A percentile compares a stretch with the other conserved stretches of the same genome.
phyloP scores from a whole-genome alignment of 2,329 filamentous ascomycete genomes.

The Nemania sp. region DNA sequence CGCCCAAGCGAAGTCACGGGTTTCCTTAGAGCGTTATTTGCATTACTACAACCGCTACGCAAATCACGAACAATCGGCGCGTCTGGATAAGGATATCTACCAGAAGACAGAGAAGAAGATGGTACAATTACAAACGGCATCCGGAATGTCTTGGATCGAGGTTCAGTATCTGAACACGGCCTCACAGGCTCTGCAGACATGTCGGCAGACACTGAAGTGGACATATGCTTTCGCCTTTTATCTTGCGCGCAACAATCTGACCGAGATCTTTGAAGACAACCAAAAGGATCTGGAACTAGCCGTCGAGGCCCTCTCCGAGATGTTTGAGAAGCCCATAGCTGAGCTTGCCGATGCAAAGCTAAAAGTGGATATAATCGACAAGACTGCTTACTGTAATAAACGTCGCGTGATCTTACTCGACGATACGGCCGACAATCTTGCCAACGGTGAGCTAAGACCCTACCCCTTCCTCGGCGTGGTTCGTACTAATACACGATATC shows the following conservation, averaged over 20 bases:
- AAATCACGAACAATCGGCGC: conserved; percentile 97
- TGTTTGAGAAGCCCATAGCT: conserved; percentile 96
- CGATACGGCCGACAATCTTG: conserved; percentile 90
- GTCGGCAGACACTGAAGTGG: conserved; percentile 98
- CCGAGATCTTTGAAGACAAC: conserved; percentile 97
- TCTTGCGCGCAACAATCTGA: conserved; percentile 91
- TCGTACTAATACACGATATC: conserved; percentile 1
- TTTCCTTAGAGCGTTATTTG: conserved; percentile 92
- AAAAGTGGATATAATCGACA: conserved; percentile 98
- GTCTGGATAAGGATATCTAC: conserved; percentile 94
- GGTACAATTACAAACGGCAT: conserved; percentile 90
- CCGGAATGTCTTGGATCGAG: conserved; percentile 98
- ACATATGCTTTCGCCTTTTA: conserved; percentile 99
- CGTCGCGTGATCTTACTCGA: conserved; percentile 86
- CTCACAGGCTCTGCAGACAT: conserved; percentile 91
- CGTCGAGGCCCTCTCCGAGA: conserved; percentile 94
- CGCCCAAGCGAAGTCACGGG: conserved; percentile 86
- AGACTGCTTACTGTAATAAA: conserved; percentile 96
- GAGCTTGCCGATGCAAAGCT: conserved; percentile 85
- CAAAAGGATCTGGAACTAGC: conserved; percentile 98
- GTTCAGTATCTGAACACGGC: conserved; percentile 95
- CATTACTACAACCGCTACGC: conserved; percentile 99
- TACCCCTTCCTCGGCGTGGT: neutral
- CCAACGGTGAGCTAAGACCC: conserved; percentile 66
- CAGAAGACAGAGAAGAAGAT: conserved; percentile 99